A percentile compares a stretch with the other conserved stretches of the same genome.
phyloP scores from a whole-genome alignment of 257 asterid species.

The Mitragyna speciosa region DNA sequence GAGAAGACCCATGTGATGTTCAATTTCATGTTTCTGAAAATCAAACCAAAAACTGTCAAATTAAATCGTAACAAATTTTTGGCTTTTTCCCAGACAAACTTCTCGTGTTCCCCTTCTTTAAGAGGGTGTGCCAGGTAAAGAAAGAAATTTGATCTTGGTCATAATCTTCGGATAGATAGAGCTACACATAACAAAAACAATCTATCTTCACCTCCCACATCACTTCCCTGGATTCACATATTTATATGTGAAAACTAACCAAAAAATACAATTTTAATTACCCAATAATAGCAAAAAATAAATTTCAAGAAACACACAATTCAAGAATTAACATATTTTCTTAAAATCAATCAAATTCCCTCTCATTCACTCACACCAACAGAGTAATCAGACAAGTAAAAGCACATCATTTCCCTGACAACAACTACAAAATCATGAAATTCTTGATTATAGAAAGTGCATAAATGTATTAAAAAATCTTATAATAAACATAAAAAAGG shows the following conservation, averaged over 20 bases:
- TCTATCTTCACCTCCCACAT: neutral
- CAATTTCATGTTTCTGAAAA: slow-evolving; percentile 73
- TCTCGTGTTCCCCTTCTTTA: neutral
- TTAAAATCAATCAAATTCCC: neutral
- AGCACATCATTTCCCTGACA: neutral
- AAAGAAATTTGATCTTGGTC: neutral
- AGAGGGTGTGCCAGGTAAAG: neutral
- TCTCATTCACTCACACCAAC: neutral
- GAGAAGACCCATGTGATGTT: slow-evolving; percentile 96
- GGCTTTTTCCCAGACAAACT: neutral
- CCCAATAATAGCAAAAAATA: neutral
- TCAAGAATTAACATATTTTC: neutral
- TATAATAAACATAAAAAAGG: neutral
- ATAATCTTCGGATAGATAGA: neutral
- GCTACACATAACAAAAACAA: neutral
- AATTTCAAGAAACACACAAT: neutral
- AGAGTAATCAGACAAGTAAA: neutral
- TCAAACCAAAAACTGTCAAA: neutral
- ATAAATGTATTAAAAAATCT: neutral
- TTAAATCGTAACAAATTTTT: neutral
- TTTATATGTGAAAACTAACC: neutral
- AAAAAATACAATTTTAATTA: neutral
- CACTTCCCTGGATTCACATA: neutral
- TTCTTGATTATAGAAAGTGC: neutral
- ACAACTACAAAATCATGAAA: neutral